Base-by-base conservation (phyloP, 1,284 basidiomycete genomes). In the Mycena citricolor region DNA sequence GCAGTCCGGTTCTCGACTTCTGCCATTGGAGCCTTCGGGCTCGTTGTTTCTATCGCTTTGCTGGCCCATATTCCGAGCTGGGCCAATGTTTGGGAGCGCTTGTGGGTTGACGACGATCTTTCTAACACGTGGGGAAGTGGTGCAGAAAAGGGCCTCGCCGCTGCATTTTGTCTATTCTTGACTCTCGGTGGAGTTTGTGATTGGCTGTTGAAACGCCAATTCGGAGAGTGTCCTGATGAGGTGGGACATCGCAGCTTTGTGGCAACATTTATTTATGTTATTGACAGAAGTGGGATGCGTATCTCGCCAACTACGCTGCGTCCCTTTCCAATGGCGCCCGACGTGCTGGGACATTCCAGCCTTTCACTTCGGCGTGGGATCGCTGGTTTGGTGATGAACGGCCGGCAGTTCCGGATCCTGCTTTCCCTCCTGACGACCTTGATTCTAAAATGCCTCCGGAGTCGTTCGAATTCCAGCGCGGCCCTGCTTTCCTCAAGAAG, bases 171-270 rank as follows among this genome's bases (percentile, higher is more conserved):
- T 48, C 57, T 83, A n/a, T 68, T 83, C 33, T 59, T 79, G 14
- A 55, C 63, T 12, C 30, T 61, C 12, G 83, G 83, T 2, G 61
- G 69, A 5, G 60, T 57, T 0, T 61, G 57, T 11, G 82, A 86
- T 55, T 84, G 76, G 75, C 64, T 70, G n/a, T 59, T 85, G 34
- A 67, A 65, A 24, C 60, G 62, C 34, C 71, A 68, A 60, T 67
- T 82, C 24, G 83, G 82, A 13, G 80, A 82, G 55, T 78, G 79
- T 60, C 83, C 82, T 21, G 83, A 85, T 52, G 73, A 85, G 74
- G 81, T 80, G 51, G 14, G 66, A 61, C 10, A 22, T 45, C 30
- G n/a, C n/a, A 14, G 16, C 21, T 38, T 21, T n/a, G 6, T 17
- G 48, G 4, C 24, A 35, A 48, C 13, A 39, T 42, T 33, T n/a